phyloP scores from a whole-genome alignment of 768 basidiomycete species.

The Leccinum variicolor region DNA sequence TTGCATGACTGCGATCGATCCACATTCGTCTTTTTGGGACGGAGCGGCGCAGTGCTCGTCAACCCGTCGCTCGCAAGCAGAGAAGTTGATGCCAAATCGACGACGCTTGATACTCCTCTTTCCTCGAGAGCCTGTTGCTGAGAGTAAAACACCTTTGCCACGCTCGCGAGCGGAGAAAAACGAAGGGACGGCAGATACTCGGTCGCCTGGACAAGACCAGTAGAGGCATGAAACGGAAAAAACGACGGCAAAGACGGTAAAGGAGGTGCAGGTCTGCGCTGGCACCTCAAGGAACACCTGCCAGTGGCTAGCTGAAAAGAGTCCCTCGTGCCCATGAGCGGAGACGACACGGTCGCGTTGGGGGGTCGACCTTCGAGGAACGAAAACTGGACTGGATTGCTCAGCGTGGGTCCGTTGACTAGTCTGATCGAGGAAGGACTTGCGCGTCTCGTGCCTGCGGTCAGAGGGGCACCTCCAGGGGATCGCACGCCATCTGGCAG shows the following conservation, averaged over 20 bases:
- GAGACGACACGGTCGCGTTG: slow-evolving; percentile 12
- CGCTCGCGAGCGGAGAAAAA: slow-evolving; percentile 19
- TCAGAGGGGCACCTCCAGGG: not conserved
- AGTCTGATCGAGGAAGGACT: slow-evolving; percentile 27
- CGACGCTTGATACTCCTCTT: not conserved
- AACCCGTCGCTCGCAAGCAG: not conserved
- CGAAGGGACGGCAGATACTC: slow-evolving; percentile 15
- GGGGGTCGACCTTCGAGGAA: slow-evolving; percentile 27
- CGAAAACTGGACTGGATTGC: slow-evolving; percentile 16
- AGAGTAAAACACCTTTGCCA: slow-evolving; percentile 2
- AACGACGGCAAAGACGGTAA: slow-evolving; percentile 22
- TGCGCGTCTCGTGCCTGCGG: not conserved
- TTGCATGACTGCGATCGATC: slow-evolving; percentile 10
- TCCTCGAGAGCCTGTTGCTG: slow-evolving; percentile 1
- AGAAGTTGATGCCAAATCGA: not conserved
- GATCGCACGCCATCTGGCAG: not conserved
- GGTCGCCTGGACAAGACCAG: not conserved
- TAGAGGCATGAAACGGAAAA: slow-evolving; percentile 1
- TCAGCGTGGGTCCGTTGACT: slow-evolving; percentile 12
- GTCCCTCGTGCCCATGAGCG: slow-evolving; percentile 24
- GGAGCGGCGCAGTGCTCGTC: not conserved
- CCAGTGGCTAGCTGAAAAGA: slow-evolving; percentile 25
- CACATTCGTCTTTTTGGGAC: not conserved
- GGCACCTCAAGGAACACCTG: slow-evolving; percentile 8
- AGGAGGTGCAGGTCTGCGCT: slow-evolving; percentile 17